Conservation (phyloP, 1,139 yeast species). For the Candida smagusa region DNA sequence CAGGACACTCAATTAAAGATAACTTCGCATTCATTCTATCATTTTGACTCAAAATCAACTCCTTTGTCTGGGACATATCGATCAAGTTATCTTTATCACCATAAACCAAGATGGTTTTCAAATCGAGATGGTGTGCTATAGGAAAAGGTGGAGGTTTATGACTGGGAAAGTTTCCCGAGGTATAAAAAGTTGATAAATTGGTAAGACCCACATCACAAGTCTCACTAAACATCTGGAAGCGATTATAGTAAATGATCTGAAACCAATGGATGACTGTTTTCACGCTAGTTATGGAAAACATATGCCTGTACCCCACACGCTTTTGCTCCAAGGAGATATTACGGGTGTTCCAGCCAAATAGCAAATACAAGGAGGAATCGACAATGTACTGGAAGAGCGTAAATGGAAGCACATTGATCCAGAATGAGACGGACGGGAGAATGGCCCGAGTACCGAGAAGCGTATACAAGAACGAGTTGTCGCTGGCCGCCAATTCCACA, state of each 20-base stretch:
- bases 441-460: slow-evolving; percentile 44
- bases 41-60: slow-evolving; percentile 25
- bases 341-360: slow-evolving; percentile 42
- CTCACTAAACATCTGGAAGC: slow-evolving; percentile 50
- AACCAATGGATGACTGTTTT: slow-evolving; percentile 48
- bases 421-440: slow-evolving; percentile 43
- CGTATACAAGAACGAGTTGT: slow-evolving; percentile 30
- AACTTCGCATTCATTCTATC: slow-evolving; percentile 22
- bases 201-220: slow-evolving; percentile 34
- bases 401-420: slow-evolving; percentile 41
- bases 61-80: slow-evolving; percentile 33
- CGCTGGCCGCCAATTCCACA: slow-evolving; percentile 34
- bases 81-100: slow-evolving; percentile 43
- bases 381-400: slow-evolving; percentile 33
- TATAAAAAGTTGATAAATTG: slow-evolving; percentile 19
- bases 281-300: slow-evolving; percentile 47
- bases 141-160: slow-evolving; percentile 60
- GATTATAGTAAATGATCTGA: slow-evolving; percentile 38
- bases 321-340: slow-evolving; percentile 36
- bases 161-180: slow-evolving; percentile 15
- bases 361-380: slow-evolving; percentile 30
- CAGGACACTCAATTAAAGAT: slow-evolving; percentile 19
- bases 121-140: slow-evolving; percentile 32
- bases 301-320: slow-evolving; percentile 42
- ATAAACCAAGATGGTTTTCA: slow-evolving; percentile 41